Evolutionary conservation across 2,329 filamentous ascomycete species (phyloP), one percentile per base, ranked within the genome.

Genomic region (Purpureocillium takamizusanense): DNA sequence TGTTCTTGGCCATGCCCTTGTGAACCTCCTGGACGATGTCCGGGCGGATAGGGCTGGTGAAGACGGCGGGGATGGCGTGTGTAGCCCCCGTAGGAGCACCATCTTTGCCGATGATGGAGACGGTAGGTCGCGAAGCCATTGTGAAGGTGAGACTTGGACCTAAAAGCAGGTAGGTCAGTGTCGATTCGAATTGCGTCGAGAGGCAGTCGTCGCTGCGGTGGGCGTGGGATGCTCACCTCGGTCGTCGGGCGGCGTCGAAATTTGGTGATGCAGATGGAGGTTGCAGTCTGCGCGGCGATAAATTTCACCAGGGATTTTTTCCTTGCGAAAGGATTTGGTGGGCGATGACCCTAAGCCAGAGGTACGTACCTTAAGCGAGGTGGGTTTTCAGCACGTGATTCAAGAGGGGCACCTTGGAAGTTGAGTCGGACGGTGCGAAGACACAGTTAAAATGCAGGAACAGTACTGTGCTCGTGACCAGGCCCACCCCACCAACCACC

Each of bases 1-100:
- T 95, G 83, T 98, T 98, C 87, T 98, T 98, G 68, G 90, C 90
- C 78, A 98, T 94, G 63, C 92, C 92, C 62, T 87, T 94, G 83
- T 98, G 92, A 62, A 97, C 84, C 70, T 89, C 84, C 81, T 97
- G 90, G 66, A 98, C 92, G 67, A 98, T 95, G 74, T 98, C 92
- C 62, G 89, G 86, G 69, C 92, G 90, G 78, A 98, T 97, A 58
- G 92, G 92, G 59, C 86, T 80, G 70, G 80, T 81, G 85, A 98
- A 98, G 75, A 98, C 90, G 72, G 87, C 81, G 65, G 94, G 92
- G 60, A 97, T 82, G 67, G 92, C 79, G 71, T 89, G 81, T 65
- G 89, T 90, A 68, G 83, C 79, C 67, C 85, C 85, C 71, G 81
- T 85, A 73, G 87, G 76, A 76, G 83, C 78, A 76, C 92, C 92